Conservation (phyloP, 345 rosid genomes). For the Eucalyptus guilfoylei region DNA sequence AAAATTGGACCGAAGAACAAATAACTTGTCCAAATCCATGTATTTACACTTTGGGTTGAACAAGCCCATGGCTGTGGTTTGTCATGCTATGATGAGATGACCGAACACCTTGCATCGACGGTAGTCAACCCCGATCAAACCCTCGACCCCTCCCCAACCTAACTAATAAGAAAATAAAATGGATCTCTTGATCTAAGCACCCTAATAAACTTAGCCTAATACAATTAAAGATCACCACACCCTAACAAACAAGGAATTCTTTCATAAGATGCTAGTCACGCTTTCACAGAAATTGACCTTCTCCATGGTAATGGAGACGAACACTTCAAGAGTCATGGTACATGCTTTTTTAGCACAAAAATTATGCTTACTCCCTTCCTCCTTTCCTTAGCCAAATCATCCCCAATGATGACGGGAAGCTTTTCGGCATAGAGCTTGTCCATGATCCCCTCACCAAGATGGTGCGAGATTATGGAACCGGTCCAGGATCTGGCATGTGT, state of each 20-base stretch:
- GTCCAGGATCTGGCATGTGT: not conserved
- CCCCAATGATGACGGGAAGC: not conserved
- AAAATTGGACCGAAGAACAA: not conserved
- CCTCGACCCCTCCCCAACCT: too few relatives aligned
- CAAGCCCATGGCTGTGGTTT: not conserved
- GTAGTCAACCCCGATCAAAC: too few relatives aligned
- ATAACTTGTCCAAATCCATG: not conserved
- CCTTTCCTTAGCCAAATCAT: not conserved
- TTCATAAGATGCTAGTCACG: not conserved
- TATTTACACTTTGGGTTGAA: not conserved
- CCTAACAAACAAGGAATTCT: not conserved
- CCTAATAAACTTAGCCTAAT: not conserved
- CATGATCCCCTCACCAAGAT: not conserved
- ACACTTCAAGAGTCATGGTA: not conserved
- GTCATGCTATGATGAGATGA: too few relatives aligned
- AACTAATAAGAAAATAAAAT: too few relatives aligned
- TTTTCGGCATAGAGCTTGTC: not conserved
- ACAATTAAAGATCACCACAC: not conserved
- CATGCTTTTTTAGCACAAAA: not conserved
- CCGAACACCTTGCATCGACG: too few relatives aligned
- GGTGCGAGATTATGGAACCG: not conserved
- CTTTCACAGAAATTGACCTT: not conserved
- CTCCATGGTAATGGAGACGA: not conserved
- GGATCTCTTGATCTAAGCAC: not conserved
- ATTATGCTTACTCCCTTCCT: not conserved